A percentile compares a stretch with the other conserved stretches of the same genome.
Evolutionary conservation across 73 alveolate species (phyloP).

Genomic region (Diophrys appendiculata): DNA sequence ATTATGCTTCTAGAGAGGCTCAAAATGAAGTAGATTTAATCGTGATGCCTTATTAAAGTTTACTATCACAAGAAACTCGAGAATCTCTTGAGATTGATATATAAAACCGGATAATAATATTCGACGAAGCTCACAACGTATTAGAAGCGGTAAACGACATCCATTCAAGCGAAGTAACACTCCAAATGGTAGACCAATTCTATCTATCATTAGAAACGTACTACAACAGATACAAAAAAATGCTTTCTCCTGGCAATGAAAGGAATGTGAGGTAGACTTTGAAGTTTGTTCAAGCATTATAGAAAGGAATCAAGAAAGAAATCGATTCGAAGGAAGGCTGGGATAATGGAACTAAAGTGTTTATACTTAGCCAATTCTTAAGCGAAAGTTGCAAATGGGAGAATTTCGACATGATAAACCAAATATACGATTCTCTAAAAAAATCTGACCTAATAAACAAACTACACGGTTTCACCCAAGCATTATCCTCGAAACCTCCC

Average conservation of each 20-base stretch:
- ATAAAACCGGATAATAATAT: constrained; percentile 7
- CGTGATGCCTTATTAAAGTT: constrained; percentile 11
- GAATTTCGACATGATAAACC: not conserved
- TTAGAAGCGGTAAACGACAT: constrained; percentile 7
- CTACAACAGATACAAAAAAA: too few relatives aligned
- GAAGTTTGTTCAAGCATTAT: not conserved
- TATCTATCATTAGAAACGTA: not conserved
- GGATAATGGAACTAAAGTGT: not conserved
- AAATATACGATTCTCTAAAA: not conserved
- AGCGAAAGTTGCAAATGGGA: not conserved
- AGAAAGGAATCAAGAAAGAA: not conserved
- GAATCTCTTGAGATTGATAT: not conserved
- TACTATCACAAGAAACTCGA: constrained; percentile 1
- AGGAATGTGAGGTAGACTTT: not conserved
- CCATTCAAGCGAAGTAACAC: not conserved
- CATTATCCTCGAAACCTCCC: too few relatives aligned
- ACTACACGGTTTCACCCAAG: not conserved
- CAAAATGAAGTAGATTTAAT: not conserved
- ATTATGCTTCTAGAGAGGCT: not conserved
- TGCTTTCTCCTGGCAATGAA: not conserved
- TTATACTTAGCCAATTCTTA: not conserved
- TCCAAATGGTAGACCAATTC: not conserved
- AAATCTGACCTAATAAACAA: not conserved
- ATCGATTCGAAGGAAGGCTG: too few relatives aligned
- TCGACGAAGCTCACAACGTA: constrained; percentile 33